Conservation (phyloP, 2,329 filamentous ascomycete genomes). For the Sporothrix humicola region DNA sequence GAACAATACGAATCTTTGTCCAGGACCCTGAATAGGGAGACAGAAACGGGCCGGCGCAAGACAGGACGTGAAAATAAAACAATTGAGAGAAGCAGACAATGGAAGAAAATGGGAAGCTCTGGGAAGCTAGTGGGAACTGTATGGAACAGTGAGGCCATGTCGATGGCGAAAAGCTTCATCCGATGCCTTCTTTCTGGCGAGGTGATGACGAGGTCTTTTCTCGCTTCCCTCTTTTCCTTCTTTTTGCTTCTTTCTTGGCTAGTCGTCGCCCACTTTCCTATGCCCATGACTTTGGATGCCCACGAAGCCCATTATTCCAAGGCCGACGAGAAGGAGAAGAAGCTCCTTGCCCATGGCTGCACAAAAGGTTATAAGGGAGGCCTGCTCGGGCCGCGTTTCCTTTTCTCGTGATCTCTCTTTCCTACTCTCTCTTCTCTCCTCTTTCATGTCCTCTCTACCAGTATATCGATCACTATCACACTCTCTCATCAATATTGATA, state of each 20-base stretch:
- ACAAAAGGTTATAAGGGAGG: conserved; percentile 21
- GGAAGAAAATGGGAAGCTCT: not conserved
- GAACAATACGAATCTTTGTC: not conserved
- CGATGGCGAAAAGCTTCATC: not conserved
- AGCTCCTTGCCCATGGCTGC: not conserved
- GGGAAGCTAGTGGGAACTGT: no score
- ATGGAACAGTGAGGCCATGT: no score
- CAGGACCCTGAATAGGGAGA: not conserved
- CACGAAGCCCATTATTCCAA: not conserved
- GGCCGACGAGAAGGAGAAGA: not conserved
- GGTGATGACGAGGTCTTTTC: no score
- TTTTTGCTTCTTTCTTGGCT: no score
- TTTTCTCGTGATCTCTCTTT: not conserved
- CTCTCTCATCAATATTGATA: not conserved
- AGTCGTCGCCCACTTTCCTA: not conserved
- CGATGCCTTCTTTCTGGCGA: not conserved
- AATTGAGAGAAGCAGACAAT: not conserved
- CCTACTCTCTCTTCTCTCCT: not conserved
- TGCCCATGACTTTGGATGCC: not conserved
- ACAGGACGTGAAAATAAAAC: no score
- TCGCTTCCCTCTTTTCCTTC: no score
- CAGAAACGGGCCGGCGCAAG: no score
- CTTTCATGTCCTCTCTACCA: not conserved
- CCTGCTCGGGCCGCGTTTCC: conserved; percentile 13
- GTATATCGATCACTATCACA: no score